Evolutionary conservation across 2,329 filamentous ascomycete genomes (phyloP).

Genomic region (Colletotrichum neosansevieriae): DNA sequence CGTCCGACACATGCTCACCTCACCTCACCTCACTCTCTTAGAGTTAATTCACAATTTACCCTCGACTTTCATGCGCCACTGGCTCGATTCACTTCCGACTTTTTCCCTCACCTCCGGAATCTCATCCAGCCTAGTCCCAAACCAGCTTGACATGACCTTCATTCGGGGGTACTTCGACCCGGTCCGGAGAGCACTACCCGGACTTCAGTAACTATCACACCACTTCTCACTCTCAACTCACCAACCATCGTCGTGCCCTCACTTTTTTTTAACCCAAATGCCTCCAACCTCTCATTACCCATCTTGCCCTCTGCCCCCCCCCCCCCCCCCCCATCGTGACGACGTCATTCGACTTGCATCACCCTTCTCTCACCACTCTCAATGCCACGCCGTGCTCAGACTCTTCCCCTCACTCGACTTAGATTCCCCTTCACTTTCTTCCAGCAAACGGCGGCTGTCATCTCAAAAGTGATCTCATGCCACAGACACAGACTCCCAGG

Average conservation of each 20-base stretch:
- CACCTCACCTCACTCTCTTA: neutral
- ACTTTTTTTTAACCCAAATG: neutral
- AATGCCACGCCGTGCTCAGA: neutral
- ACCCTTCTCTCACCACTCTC: slow-evolving; percentile 26
- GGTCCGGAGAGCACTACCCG: neutral
- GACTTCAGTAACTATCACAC: neutral
- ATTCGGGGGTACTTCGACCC: neutral
- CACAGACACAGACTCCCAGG: slow-evolving; percentile 3
- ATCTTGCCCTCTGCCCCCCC: neutral
- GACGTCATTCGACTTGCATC: slow-evolving; percentile 38
- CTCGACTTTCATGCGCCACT: slow-evolving; percentile 3
- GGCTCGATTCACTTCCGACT: slow-evolving; percentile 1
- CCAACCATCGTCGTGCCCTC: neutral
- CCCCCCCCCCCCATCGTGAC: slow-evolving; percentile 19
- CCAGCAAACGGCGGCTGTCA: slow-evolving; percentile 23
- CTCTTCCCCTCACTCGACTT: neutral
- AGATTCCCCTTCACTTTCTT: slow-evolving; percentile 4
- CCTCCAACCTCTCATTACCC: neutral
- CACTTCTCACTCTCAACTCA: neutral
- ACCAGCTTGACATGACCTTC: neutral
- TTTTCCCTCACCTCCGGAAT: slow-evolving; percentile 7
- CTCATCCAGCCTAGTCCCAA: neutral
- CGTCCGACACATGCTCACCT: slow-evolving; percentile 1
- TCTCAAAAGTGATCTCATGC: slow-evolving; percentile 33
- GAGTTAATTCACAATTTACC: neutral